Base-by-base conservation (phyloP, 306 rosid species). In the Ormosia semicastrata region DNA sequence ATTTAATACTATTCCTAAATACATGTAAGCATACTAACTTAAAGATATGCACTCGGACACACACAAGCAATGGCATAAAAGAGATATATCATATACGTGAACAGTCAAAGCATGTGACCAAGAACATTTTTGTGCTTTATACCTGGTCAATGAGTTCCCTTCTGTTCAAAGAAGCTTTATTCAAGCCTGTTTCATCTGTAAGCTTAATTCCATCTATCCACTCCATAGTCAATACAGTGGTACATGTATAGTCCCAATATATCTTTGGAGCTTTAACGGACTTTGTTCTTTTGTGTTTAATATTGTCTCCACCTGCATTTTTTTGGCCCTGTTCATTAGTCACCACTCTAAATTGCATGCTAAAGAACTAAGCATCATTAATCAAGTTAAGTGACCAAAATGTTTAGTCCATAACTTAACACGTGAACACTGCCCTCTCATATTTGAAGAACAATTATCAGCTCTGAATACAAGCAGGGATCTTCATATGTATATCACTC, bases 181-280 rank as follows among this genome's bases (percentile, higher is more conserved):
- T 81, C 86, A 95, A 79, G 33, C 91, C 83, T 17, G 43, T 64
- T 84, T 92, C 94, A 88, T 95, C 97, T 6, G 99, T 93, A 77
- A 95, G 97, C 92, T 95, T 95, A 72, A 95, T 93, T 72, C 98
- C 98, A 85, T 95, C 96, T 59, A 95, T 43, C 98, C 99, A 95
- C 79, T 95, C 99, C 99, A 93, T 95, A 37, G 99, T 95, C 83
- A 95, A 91, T 85, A 95, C 88, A 56, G 94, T 92, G 43, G 89
- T 69, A 72, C 90, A 75, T 10, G 96, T 93, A 77, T 86, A 64
- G 65, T 89, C 87, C 99, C 99, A 95, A 72, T 87, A 95, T 86
- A 95, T 95, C 90, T 93, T 95, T 73, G 99, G 98, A 77, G 92
- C 99, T 86, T 89, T 93, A 82, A 95, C 57, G 37, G 76, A 50